Evolutionary conservation across 371 early-diverging fungal species (phyloP).

Genomic region (Mycotypha africana): DNA sequence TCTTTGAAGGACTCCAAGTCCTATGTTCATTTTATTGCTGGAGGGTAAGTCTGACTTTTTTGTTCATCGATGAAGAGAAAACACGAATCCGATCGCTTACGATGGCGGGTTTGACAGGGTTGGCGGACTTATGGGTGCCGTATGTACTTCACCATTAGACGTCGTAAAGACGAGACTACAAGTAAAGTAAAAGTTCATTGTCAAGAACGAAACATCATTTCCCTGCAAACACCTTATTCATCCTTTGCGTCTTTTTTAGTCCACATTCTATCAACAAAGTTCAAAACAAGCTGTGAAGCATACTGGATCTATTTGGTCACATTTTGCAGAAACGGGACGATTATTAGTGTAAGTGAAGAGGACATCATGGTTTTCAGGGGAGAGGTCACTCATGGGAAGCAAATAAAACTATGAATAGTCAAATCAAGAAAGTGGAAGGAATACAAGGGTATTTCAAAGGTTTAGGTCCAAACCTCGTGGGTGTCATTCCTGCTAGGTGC

Average conservation of each 20-base stretch:
- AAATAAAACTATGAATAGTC: too few species aligned
- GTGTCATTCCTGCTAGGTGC: slow-evolving; percentile 81
- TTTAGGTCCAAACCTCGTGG: slow-evolving; percentile 87
- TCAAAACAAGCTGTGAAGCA: background rate
- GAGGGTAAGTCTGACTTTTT: slow-evolving; percentile 69
- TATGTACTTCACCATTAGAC: slow-evolving; percentile 85
- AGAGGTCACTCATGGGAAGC: background rate
- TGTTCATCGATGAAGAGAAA: background rate
- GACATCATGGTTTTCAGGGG: background rate
- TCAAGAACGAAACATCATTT: background rate
- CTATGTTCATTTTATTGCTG: slow-evolving; percentile 75
- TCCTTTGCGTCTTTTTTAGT: slow-evolving; percentile 4
- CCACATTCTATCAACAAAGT: slow-evolving; percentile 28
- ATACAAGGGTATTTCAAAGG: slow-evolving; percentile 88
- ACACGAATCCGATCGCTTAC: background rate
- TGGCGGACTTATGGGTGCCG: slow-evolving; percentile 75
- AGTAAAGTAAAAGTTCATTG: slow-evolving; percentile 28
- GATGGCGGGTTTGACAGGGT: slow-evolving; percentile 29
- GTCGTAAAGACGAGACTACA: slow-evolving; percentile 89
- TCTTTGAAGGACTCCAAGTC: slow-evolving; percentile 15
- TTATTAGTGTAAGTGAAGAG: slow-evolving; percentile 44
- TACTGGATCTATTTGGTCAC: slow-evolving; percentile 29
- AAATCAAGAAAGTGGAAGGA: slow-evolving; percentile 79
- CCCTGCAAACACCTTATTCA: background rate
- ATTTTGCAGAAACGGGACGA: slow-evolving; percentile 46